A percentile compares a stretch with the other conserved stretches of the same genome.
Evolutionary conservation across 2,329 filamentous ascomycete genomes (phyloP).

Genomic region (Pseudogymnoascus sp.): DNA sequence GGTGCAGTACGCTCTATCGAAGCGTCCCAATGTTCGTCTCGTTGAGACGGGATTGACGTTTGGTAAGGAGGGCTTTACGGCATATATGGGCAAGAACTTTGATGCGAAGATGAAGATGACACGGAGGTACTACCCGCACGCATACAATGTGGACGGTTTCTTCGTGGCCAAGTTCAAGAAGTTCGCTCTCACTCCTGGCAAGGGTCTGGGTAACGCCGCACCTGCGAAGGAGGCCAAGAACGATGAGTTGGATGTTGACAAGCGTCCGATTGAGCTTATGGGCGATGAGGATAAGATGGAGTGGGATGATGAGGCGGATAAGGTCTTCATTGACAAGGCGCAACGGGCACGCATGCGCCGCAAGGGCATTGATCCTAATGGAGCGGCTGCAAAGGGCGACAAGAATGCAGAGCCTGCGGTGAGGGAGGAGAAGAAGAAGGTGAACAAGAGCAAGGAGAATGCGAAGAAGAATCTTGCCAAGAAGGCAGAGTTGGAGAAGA

Average conservation of each 20-base stretch:
- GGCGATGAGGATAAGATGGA: slow-evolving; percentile 55
- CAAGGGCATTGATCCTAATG: slow-evolving; percentile 60
- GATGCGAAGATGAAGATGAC: slow-evolving; percentile 76
- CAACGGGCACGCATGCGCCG: slow-evolving; percentile 65
- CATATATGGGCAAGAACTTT: slow-evolving; percentile 86
- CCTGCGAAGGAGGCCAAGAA: slow-evolving; percentile 28
- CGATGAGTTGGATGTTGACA: slow-evolving; percentile 51
- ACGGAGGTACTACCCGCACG: slow-evolving; percentile 79
- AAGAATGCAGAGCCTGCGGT: slow-evolving; percentile 8
- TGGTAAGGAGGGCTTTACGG: slow-evolving; percentile 85
- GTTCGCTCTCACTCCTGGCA: slow-evolving; percentile 64
- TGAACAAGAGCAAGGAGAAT: slow-evolving; percentile 18
- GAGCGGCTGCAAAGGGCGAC: not conserved
- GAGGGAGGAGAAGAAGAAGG: slow-evolving; percentile 18
- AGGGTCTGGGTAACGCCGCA: slow-evolving; percentile 17
- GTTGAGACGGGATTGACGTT: slow-evolving; percentile 88
- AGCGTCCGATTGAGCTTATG: slow-evolving; percentile 51
- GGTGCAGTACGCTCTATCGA: slow-evolving; percentile 84
- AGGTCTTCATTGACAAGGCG: slow-evolving; percentile 63
- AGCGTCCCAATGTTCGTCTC: slow-evolving; percentile 86
- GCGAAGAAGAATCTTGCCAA: slow-evolving; percentile 6
- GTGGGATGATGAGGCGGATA: slow-evolving; percentile 68
- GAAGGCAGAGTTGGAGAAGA: slow-evolving; percentile 6
- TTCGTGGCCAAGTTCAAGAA: slow-evolving; percentile 98
- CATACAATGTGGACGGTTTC: slow-evolving; percentile 96